These are phyloP conservation scores for Phytophthora idaei DNA, from an alignment of 352 stramenopile species.

Conservation along the genomic window DNA sequence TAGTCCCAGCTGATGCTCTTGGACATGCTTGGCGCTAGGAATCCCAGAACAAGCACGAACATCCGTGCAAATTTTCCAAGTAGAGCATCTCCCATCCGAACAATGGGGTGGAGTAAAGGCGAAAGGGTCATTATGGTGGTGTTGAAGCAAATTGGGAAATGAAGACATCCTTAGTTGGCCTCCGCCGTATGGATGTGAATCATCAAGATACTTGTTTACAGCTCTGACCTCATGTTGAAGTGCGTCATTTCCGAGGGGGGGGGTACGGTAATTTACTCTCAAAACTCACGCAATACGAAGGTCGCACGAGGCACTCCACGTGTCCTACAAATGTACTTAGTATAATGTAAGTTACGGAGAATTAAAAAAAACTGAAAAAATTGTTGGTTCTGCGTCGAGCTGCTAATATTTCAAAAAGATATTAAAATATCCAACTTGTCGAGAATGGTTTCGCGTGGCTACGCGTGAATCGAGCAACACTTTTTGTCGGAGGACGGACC, in stretches of 20 bases:
- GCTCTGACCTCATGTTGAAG: slow-evolving; percentile 7
- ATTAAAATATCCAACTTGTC: too few species aligned
- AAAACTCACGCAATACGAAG: too few species aligned
- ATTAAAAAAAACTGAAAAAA: too few species aligned
- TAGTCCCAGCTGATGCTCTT: slow-evolving; percentile 30
- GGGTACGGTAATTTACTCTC: too few species aligned
- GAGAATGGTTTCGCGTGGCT: too few species aligned
- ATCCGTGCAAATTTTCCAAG: slow-evolving; percentile 13
- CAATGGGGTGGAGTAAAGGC: neutral
- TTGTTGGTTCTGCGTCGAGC: too few species aligned
- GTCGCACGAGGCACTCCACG: too few species aligned
- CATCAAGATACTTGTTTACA: slow-evolving; percentile 15
- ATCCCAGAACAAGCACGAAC: slow-evolving; percentile 7
- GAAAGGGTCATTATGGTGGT: neutral
- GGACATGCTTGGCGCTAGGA: slow-evolving; percentile 12
- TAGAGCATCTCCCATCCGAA: slow-evolving; percentile 20
- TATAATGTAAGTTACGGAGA: too few species aligned
- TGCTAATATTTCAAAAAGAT: too few species aligned
- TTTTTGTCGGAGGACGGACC: neutral
- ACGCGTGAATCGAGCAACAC: neutral
- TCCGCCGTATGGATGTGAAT: slow-evolving; percentile 1
- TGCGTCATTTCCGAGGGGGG: neutral
- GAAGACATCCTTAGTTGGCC: neutral
- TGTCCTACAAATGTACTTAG: too few species aligned
- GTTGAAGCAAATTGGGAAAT: slow-evolving; percentile 11